A percentile compares a stretch with the other conserved stretches of the same genome.
phyloP scores from a whole-genome alignment of 2,329 filamentous ascomycete genomes.

The Parascedosporium putredinis region DNA sequence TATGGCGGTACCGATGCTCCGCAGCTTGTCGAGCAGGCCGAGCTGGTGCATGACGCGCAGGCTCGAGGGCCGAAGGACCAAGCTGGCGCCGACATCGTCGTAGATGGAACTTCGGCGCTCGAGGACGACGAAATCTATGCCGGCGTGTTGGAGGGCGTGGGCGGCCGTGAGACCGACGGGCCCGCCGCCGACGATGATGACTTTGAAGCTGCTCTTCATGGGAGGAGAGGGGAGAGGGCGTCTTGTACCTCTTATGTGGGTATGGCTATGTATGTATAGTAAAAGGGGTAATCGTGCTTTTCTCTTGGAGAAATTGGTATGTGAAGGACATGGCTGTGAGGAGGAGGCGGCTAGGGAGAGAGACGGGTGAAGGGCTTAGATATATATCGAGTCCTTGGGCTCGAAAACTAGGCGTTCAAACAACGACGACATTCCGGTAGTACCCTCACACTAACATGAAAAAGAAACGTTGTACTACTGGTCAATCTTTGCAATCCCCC shows the following conservation, averaged over 20 bases:
- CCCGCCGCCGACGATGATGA: slow-evolving; percentile 22
- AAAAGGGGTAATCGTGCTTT: too few relatives aligned
- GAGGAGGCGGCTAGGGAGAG: too few relatives aligned
- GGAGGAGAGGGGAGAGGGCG: background rate
- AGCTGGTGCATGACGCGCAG: slow-evolving; percentile 19
- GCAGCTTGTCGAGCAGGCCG: slow-evolving; percentile 14
- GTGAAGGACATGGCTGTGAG: too few relatives aligned
- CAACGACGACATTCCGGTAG: too few relatives aligned
- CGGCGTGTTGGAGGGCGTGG: slow-evolving; percentile 19
- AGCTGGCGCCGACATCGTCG: slow-evolving; percentile 14
- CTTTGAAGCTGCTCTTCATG: slow-evolving; percentile 9
- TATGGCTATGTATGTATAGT: too few relatives aligned
- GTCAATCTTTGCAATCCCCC: too few relatives aligned
- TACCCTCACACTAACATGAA: too few relatives aligned
- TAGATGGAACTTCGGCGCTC: slow-evolving; percentile 16
- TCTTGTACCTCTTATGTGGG: background rate
- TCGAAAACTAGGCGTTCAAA: too few relatives aligned
- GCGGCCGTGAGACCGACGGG: slow-evolving; percentile 26
- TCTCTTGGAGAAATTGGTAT: too few relatives aligned
- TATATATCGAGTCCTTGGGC: too few relatives aligned
- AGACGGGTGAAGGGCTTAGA: too few relatives aligned
- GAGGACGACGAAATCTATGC: slow-evolving; percentile 21
- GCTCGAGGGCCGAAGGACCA: slow-evolving; percentile 17
- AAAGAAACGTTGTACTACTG: too few relatives aligned
- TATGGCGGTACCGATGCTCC: slow-evolving; percentile 12